phyloP scores from a whole-genome alignment of 306 rosid species.

The Leucaena leucocephala region DNA sequence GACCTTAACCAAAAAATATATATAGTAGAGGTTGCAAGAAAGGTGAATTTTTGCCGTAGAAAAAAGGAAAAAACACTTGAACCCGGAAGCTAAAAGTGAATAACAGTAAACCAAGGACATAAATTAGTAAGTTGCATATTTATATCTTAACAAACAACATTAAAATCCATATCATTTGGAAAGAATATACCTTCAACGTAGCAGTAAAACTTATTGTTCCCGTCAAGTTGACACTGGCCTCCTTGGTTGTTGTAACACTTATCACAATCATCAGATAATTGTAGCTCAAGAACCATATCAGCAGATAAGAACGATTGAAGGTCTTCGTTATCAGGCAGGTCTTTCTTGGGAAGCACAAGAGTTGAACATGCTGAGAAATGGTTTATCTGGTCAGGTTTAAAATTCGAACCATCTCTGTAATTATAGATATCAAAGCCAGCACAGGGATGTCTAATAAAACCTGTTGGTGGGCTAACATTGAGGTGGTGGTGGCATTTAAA shows the following conservation, averaged over 20 bases:
- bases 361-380: conserved; percentile 37
- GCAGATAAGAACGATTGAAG: conserved; percentile 33
- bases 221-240: conserved; percentile 1
- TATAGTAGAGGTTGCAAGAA: too few species aligned
- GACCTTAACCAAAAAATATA: too few species aligned
- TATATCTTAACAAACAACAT: background rate
- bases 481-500: conserved; percentile 31
- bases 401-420: background rate
- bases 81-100: too few species aligned
- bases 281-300: conserved; percentile 4
- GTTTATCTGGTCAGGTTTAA: background rate
- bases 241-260: background rate
- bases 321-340: background rate
- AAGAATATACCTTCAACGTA: background rate
- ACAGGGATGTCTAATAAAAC: background rate
- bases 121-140: background rate
- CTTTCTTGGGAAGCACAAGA: conserved; percentile 27
- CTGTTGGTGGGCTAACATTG: background rate
- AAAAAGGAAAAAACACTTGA: too few species aligned
- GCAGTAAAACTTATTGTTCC: background rate
- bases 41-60: too few species aligned
- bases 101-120: background rate
- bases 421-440: conserved; percentile 21
- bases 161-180: too few species aligned
- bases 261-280: background rate